These are phyloP conservation scores for Fusarium burgessii DNA, from an alignment of 2,329 filamentous ascomycete genomes.

Conservation along the genomic window DNA sequence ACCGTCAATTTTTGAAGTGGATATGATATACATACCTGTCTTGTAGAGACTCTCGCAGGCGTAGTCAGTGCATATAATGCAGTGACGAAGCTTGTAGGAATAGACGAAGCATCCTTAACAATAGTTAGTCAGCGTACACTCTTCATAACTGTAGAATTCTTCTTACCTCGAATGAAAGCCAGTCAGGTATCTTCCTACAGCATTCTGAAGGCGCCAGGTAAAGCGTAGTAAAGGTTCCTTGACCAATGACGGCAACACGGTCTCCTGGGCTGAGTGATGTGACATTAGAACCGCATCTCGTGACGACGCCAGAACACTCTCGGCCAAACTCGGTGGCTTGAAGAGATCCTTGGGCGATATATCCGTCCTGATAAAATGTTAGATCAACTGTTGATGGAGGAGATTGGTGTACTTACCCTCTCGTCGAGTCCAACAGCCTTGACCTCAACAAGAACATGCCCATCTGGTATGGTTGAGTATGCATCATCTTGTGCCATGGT, in stretches of 20 bases:
- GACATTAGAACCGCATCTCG: conserved; percentile 28
- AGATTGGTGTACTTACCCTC: conserved; percentile 22
- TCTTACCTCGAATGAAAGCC: conserved; percentile 41
- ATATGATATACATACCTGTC: conserved; percentile 26
- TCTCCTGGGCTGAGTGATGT: conserved; percentile 29
- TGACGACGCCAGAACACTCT: conserved; percentile 37
- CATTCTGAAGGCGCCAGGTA: conserved; percentile 34
- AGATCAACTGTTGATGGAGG: conserved; percentile 3
- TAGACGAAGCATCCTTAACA: conserved; percentile 32
- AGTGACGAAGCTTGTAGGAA: conserved; percentile 38
- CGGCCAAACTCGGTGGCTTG: conserved; percentile 36
- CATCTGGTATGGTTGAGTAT: not conserved
- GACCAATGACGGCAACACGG: conserved; percentile 38
- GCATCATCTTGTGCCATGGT: conserved; percentile 36
- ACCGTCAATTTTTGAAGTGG: fast-evolving
- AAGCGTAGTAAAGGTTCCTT: conserved; percentile 38
- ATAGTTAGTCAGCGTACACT: not conserved
- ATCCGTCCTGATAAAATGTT: conserved; percentile 29
- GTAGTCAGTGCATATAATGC: conserved; percentile 35
- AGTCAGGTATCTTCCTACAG: conserved; percentile 39
- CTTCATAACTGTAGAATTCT: not conserved
- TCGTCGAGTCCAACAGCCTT: conserved; percentile 38
- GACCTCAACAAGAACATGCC: conserved; percentile 40
- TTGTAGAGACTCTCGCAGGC: conserved; percentile 16
- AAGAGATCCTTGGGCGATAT: conserved; percentile 38